These are phyloP conservation scores for Neurospora sp. DNA, from an alignment of 2,329 filamentous ascomycete genomes.

Conservation along the genomic window DNA sequence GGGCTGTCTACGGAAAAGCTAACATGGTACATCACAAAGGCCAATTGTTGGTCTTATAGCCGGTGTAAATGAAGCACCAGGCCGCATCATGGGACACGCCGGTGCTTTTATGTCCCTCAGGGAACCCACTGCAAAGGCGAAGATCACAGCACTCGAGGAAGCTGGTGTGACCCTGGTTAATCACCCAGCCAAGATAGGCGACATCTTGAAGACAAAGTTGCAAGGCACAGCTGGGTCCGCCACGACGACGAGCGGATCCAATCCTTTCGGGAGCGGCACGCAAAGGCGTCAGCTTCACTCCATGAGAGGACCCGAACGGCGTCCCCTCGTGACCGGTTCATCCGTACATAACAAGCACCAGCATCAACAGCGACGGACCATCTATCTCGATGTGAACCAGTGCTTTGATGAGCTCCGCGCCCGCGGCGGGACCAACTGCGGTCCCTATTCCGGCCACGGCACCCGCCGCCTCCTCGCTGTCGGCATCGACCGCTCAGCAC, in stretches of 20 bases:
- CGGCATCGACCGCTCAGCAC: slow-evolving; percentile 51
- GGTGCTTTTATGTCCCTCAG: slow-evolving; percentile 61
- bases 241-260: background rate
- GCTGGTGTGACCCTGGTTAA: slow-evolving; percentile 62
- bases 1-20: background rate
- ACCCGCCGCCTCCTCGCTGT: slow-evolving; percentile 47
- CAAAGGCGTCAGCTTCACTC: background rate
- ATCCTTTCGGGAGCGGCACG: background rate
- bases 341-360: background rate
- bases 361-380: slow-evolving; percentile 32
- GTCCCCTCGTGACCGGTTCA: background rate
- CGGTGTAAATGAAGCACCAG: slow-evolving; percentile 52
- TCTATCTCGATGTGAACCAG: slow-evolving; percentile 45
- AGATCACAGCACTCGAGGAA: slow-evolving; percentile 54
- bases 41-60: slow-evolving; percentile 65
- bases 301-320: background rate
- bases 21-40: slow-evolving; percentile 24
- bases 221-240: slow-evolving; percentile 19
- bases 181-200: slow-evolving; percentile 66
- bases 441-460: slow-evolving; percentile 24
- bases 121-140: slow-evolving; percentile 54
- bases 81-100: slow-evolving; percentile 68
- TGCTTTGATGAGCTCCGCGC: slow-evolving; percentile 44
- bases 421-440: slow-evolving; percentile 34
- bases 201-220: slow-evolving; percentile 54